Evolutionary conservation across 495 filamentous ascomycete species (phyloP).

Genomic region (Hyaloscypha bicolor): DNA sequence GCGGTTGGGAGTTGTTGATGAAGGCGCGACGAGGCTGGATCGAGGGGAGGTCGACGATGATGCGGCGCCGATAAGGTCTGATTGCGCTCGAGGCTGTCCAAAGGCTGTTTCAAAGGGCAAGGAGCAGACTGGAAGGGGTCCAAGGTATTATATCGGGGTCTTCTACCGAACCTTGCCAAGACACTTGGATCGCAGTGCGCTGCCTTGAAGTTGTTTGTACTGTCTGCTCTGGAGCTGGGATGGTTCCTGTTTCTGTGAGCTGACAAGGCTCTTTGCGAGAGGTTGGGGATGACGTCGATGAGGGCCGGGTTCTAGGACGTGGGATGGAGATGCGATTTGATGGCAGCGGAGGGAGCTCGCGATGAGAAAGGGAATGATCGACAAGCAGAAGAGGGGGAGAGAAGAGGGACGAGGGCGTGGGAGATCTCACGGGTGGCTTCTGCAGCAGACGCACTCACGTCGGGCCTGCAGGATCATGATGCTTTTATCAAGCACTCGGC

Average conservation of each 20-base stretch:
- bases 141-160: background rate
- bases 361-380: slow-evolving; percentile 8
- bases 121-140: background rate
- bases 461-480: slow-evolving; percentile 6
- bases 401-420: background rate
- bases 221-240: slow-evolving; percentile 11
- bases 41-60: background rate
- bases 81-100: background rate
- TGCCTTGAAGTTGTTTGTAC: slow-evolving; percentile 3
- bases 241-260: slow-evolving; percentile 15
- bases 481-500: slow-evolving; percentile 6
- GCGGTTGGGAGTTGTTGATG: background rate
- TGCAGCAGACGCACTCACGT: slow-evolving; percentile 6
- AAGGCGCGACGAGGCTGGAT: background rate
- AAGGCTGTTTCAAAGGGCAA: background rate
- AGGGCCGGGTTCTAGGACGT: background rate
- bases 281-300: slow-evolving; percentile 24
- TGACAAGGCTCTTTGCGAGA: slow-evolving; percentile 1
- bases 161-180: background rate
- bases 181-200: background rate
- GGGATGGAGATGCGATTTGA: slow-evolving; percentile 1
- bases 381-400: slow-evolving; percentile 9
- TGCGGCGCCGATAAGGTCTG: background rate
- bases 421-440: slow-evolving; percentile 6
- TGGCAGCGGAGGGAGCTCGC: background rate